Percentiles rank a stretch among this genome's conserved stretches.
These are phyloP conservation scores for Elongisporangium undulatum DNA, from an alignment of 352 stramenopile species.

Conservation along the genomic window DNA sequence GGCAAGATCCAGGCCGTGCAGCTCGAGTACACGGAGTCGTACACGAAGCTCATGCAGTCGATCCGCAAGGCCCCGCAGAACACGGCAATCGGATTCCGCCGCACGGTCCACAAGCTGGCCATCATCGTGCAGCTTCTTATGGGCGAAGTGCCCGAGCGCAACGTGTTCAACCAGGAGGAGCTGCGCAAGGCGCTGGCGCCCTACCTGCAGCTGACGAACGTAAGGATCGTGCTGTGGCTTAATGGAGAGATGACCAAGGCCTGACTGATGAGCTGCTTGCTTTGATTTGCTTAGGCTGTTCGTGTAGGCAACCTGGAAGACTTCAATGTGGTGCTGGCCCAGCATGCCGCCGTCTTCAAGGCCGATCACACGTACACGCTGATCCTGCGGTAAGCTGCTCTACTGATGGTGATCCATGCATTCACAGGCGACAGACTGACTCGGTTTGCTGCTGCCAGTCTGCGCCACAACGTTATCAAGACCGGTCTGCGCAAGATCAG, in stretches of 20 bases:
- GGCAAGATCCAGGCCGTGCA: constrained; percentile 95
- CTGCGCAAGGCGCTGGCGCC: constrained; percentile 88
- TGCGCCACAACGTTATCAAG: constrained; percentile 99
- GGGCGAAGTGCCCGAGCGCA: constrained; percentile 96
- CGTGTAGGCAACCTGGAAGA: constrained; percentile 94
- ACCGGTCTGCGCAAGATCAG: constrained; percentile 97
- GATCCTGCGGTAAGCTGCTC: constrained; percentile 85
- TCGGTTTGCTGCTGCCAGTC: constrained; percentile 20
- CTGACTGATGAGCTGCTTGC: constrained; percentile 2
- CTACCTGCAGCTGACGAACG: constrained; percentile 95
- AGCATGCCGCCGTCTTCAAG: constrained; percentile 86
- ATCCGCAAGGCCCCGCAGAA: constrained; percentile 96
- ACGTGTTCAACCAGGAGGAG: constrained; percentile 91
- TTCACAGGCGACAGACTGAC: constrained; percentile 4
- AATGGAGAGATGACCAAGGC: background rate
- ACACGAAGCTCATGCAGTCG: constrained; percentile 95
- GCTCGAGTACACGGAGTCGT: constrained; percentile 97
- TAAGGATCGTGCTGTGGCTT: constrained; percentile 17
- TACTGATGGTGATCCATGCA: background rate
- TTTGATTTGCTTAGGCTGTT: constrained; percentile 88
- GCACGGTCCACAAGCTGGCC: constrained; percentile 94
- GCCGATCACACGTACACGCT: constrained; percentile 95
- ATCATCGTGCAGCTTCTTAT: constrained; percentile 98
- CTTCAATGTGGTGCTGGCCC: constrained; percentile 90
- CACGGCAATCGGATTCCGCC: constrained; percentile 95